These are phyloP conservation scores for Botryotinia globosa DNA, from an alignment of 2,329 filamentous ascomycete species.

Conservation along the genomic window DNA sequence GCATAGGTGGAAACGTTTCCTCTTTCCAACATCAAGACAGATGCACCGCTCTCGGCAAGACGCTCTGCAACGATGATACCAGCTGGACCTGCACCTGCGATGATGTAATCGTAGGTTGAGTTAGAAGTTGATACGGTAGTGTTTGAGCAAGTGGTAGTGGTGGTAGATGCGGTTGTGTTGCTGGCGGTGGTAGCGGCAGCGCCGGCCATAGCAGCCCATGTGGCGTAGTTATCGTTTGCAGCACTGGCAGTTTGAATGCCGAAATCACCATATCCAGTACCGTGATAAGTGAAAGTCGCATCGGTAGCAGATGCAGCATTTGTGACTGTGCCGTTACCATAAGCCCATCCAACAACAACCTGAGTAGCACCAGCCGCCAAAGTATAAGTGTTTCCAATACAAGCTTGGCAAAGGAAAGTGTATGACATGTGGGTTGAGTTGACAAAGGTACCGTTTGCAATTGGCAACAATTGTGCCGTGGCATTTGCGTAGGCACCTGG, in stretches of 20 bases:
- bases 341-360: slow-evolving; percentile 15
- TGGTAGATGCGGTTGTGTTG: slow-evolving; percentile 4
- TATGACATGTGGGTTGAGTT: slow-evolving; percentile 53
- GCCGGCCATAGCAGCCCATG: slow-evolving; percentile 18
- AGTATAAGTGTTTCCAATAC: slow-evolving; percentile 34
- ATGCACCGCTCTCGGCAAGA: slow-evolving; percentile 18
- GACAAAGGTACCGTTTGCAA: slow-evolving; percentile 50
- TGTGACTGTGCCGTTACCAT: slow-evolving; percentile 17
- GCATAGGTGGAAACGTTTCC: slow-evolving; percentile 20
- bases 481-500: slow-evolving; percentile 45
- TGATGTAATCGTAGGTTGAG: slow-evolving; percentile 17
- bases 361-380: neutral
- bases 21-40: slow-evolving; percentile 20
- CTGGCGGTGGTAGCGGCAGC: neutral
- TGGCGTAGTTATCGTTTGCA: slow-evolving; percentile 11
- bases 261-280: slow-evolving; percentile 13
- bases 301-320: slow-evolving; percentile 10
- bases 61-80: slow-evolving; percentile 20
- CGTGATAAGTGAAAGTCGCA: slow-evolving; percentile 20
- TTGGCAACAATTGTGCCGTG: slow-evolving; percentile 44
- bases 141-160: slow-evolving; percentile 6
- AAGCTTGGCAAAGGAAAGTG: slow-evolving; percentile 52
- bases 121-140: neutral
- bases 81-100: slow-evolving; percentile 18
- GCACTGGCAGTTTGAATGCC: slow-evolving; percentile 1